Evolutionary conservation across 202 grass and related monocot species (phyloP).

Genomic region (Hordeum pubiflorum): DNA sequence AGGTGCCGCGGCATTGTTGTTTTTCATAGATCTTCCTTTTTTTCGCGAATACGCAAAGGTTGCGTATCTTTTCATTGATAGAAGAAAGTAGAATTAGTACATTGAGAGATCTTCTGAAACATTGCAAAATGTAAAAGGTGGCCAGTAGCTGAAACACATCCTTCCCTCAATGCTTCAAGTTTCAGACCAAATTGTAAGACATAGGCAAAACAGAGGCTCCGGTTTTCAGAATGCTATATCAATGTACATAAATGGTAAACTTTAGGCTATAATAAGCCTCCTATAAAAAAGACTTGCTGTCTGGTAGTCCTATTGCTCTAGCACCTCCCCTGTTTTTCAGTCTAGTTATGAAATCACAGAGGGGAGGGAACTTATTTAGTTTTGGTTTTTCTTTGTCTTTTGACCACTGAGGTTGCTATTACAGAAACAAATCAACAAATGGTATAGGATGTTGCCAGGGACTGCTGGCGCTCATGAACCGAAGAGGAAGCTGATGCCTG

Average conservation of each 20-base stretch:
- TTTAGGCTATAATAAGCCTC: neutral
- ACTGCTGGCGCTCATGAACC: constrained; percentile 9
- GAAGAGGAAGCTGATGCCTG: constrained; percentile 13
- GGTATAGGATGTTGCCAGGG: constrained; percentile 4
- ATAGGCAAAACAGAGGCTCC: neutral
- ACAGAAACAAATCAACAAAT: constrained; percentile 47
- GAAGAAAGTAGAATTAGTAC: too few species aligned
- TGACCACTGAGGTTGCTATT: constrained; percentile 7
- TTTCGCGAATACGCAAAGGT: too few species aligned
- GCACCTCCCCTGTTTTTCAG: constrained; percentile 22
- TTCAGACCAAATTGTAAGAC: neutral
- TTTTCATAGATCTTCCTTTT: too few species aligned
- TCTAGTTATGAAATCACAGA: neutral
- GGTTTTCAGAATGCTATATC: neutral
- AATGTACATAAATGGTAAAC: constrained; percentile 4
- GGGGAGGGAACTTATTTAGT: neutral
- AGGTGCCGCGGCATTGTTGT: too few species aligned
- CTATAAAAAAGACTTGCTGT: neutral
- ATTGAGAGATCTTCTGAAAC: neutral
- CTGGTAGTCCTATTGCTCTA: neutral
- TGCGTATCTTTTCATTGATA: too few species aligned
- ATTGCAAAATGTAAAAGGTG: neutral
- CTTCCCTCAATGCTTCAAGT: neutral
- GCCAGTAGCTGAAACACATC: neutral
- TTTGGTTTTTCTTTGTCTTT: neutral